Evolutionary conservation across 2,329 filamentous ascomycete genomes (phyloP), one percentile per base, ranked within the genome.

Genomic region (Ophiocordyceps camponoti-saundersi): DNA sequence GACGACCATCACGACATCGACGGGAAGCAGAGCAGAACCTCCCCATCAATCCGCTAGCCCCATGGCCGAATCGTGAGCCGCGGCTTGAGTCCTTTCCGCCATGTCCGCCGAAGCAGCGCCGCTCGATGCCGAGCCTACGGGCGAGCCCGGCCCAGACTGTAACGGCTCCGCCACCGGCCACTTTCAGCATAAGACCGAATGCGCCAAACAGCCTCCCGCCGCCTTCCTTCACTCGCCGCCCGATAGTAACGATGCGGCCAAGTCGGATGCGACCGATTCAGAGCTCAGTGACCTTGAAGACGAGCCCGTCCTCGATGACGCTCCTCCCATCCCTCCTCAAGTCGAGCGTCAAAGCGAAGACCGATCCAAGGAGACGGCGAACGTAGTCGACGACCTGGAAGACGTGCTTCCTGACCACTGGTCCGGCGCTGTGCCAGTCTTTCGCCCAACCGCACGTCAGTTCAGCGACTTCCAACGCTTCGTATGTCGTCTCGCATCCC

Each of bases 381-480:
- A 62, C 15, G 53, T 71, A 40, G 68, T 72, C 47, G 74, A 77
- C 44, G 82, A 87, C 55, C 80, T 85, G 55, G 84, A 83, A 54
- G 85, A 92, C 47, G 75, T 94, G 47, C 70, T 80, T 44, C 90
- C 90, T 1, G 86, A 89, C 59, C 82, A 95, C 63, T 95, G 86
- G 70, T 94, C 87, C 59, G 89, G 88, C 51, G 85, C 80, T 51
- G 84, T 98, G 34, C 90, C 92, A 10, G 83, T 98, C 50, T 98
- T 98, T 67, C 90, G 82, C 64, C 92, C 92, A 64, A 90, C 83
- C 49, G 94, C 95, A 86, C 76, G 83, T 51, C 88, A 98, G 65
- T 96, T 96, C 67, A 80, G 80, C 58, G 86, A 92, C 65, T 98
- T 98, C 64, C 84, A 90, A 66, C 79, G 77, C 60, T 96, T 93